Evolutionary conservation across 2,329 filamentous ascomycete genomes (phyloP), one percentile per base, ranked within the genome.

Genomic region (Xylaria sp.): DNA sequence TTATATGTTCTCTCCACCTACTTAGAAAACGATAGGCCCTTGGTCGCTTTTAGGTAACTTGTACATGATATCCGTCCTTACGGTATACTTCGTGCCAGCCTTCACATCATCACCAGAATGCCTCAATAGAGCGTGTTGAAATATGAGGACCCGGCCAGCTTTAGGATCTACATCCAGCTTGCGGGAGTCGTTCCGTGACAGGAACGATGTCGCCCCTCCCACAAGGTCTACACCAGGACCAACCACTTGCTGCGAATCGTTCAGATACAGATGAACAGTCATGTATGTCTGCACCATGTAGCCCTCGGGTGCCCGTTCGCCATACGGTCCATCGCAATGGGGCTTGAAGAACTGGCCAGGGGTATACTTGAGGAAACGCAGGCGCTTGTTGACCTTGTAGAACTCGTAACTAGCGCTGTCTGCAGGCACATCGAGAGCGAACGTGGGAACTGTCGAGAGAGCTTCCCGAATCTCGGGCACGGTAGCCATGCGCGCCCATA

Each of bases 331-430:
- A 75, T 95, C 92, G 71, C 86, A 89, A 76, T 95, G 92, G 3
- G 89, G 84, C 68, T 85, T 86, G 74, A 97, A 96, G 76, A 90
- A 95, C 74, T 94, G 89, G 0, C 92, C 92, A 0, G 84, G 80
- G 0, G 84, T 84, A 77, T 96, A 96, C 75, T 88, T 90, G 59
- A 97, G 80, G 74, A 94, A 94, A 32, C 93, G 83, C 85, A 94
- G 85, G 42, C 92, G 82, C 76, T 93, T 87, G 77, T 96, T 96
- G 50, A 93, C 77, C 9, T 89, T 72, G 39, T 78, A 69, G 70
- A 87, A 84, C 57, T 77, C 75, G 83, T 84, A 85, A 71, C 3
- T 70, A 9, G 70, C 69, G 30, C 65, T 65, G 21, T 67, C 66
- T 21, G 12, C 62, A 62, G 3, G 56, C 65, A 73, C 82, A 73